A percentile compares a stretch with the other conserved stretches of the same genome.
phyloP scores from a whole-genome alignment of 2,329 filamentous ascomycete genomes.

The Teratosphaeria destructans region DNA sequence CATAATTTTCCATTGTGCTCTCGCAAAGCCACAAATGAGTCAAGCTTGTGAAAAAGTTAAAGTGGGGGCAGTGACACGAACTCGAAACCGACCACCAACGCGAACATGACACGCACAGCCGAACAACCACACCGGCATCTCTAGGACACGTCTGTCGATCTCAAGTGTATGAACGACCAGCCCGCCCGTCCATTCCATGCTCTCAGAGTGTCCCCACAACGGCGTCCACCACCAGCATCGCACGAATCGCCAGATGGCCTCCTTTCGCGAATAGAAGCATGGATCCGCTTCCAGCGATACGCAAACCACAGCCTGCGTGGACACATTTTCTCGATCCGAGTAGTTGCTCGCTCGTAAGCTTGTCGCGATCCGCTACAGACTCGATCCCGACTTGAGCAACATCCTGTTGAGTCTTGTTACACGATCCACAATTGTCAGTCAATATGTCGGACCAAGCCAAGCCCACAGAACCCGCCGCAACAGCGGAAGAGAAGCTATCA shows the following conservation, averaged over 20 bases:
- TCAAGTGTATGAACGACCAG: background rate
- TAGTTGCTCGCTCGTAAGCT: background rate
- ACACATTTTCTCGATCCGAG: background rate
- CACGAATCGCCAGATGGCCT: background rate
- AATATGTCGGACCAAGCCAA: conserved; percentile 11
- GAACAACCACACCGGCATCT: background rate
- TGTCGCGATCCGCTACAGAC: background rate
- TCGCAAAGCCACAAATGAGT: background rate
- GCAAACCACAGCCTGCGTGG: background rate
- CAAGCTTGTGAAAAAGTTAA: background rate
- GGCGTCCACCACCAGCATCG: background rate
- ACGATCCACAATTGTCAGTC: background rate
- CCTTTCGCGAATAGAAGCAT: background rate
- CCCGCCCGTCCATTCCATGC: background rate
- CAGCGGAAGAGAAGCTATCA: conserved; percentile 46
- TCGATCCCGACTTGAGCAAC: background rate
- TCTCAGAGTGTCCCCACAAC: background rate
- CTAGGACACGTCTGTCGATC: too few species aligned
- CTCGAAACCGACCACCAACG: background rate
- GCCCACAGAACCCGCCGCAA: conserved; percentile 5
- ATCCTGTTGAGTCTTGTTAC: background rate
- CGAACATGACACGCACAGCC: background rate
- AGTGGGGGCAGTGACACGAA: background rate
- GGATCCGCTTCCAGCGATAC: background rate
- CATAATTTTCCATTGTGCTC: background rate